Evolutionary conservation across 768 basidiomycete species (phyloP).

Genomic region (Leccinellum albellum): DNA sequence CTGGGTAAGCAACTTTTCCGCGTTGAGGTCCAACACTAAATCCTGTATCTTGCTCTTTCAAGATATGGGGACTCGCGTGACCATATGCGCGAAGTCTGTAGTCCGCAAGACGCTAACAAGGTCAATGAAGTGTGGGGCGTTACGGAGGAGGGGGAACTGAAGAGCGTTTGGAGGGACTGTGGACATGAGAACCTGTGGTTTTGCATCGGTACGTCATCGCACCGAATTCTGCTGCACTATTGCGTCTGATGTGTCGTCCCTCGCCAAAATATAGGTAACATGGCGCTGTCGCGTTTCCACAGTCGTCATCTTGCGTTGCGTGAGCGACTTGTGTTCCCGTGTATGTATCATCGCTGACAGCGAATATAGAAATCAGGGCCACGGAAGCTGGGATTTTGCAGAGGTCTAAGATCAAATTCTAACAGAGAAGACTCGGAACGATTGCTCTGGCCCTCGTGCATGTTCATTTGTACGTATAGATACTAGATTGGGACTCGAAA

Average conservation of each 20-base stretch:
- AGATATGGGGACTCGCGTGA: constrained; percentile 48
- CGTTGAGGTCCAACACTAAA: neutral
- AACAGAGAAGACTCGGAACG: too few species aligned
- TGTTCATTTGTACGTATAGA: neutral
- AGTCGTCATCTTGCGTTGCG: constrained; percentile 30
- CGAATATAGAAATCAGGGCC: constrained; percentile 25
- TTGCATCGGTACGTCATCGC: constrained; percentile 22
- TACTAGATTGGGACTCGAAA: neutral
- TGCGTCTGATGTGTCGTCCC: neutral
- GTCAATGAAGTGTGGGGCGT: constrained; percentile 60
- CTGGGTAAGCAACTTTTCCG: constrained; percentile 17
- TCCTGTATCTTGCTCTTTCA: neutral
- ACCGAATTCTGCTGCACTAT: neutral
- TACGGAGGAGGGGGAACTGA: constrained; percentile 58
- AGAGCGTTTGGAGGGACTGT: constrained; percentile 34
- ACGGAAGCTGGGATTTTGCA: constrained; percentile 27
- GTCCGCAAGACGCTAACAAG: constrained; percentile 41
- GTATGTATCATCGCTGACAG: neutral
- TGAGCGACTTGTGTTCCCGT: constrained; percentile 9
- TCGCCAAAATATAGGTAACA: constrained; percentile 16
- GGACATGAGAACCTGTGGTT: constrained; percentile 38
- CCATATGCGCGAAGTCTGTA: constrained; percentile 42
- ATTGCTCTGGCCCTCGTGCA: neutral
- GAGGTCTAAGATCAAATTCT: constrained; percentile 16
- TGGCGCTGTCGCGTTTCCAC: constrained; percentile 25